phyloP scores from a whole-genome alignment of 768 basidiomycete species.

The Mycena latifolia region DNA sequence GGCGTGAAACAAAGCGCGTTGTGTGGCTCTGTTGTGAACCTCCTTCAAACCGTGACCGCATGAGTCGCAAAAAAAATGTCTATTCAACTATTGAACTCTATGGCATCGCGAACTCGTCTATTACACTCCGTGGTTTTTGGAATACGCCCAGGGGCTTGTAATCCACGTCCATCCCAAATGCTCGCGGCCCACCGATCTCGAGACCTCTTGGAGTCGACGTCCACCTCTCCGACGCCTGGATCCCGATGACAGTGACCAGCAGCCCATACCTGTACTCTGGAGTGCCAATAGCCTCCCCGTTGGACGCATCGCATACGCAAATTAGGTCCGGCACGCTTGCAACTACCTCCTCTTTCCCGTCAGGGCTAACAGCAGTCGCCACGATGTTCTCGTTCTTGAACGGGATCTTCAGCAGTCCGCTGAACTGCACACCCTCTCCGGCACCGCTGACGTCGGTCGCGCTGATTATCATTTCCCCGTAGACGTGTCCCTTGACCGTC shows the following conservation, averaged over 20 bases:
- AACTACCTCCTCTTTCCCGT: conserved; percentile 51
- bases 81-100: too few species aligned
- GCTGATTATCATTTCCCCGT: conserved; percentile 51
- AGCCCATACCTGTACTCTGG: conserved; percentile 69
- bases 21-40: conserved; percentile 7
- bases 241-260: conserved; percentile 63
- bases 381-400: conserved; percentile 70
- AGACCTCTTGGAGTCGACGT: conserved; percentile 62
- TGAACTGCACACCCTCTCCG: conserved; percentile 45
- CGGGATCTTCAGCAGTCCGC: conserved; percentile 54
- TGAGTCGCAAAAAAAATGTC: too few species aligned
- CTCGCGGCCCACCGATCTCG: conserved; percentile 61
- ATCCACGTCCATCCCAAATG: conserved; percentile 57
- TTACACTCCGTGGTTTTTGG: conserved; percentile 54
- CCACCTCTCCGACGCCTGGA: conserved; percentile 67
- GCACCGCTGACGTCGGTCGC: conserved; percentile 41
- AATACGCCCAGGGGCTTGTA: conserved; percentile 54
- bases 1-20: background rate
- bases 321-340: conserved; percentile 71
- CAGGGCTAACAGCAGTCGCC: conserved; percentile 47
- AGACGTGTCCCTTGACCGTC: conserved; percentile 54
- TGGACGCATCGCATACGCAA: conserved; percentile 65
- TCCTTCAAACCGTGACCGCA: too few species aligned
- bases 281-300: conserved; percentile 65
- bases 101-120: conserved; percentile 47